These are phyloP conservation scores for Aspergillus costaricaensis DNA, from an alignment of 2,329 filamentous ascomycete species.

Conservation along the genomic window DNA sequence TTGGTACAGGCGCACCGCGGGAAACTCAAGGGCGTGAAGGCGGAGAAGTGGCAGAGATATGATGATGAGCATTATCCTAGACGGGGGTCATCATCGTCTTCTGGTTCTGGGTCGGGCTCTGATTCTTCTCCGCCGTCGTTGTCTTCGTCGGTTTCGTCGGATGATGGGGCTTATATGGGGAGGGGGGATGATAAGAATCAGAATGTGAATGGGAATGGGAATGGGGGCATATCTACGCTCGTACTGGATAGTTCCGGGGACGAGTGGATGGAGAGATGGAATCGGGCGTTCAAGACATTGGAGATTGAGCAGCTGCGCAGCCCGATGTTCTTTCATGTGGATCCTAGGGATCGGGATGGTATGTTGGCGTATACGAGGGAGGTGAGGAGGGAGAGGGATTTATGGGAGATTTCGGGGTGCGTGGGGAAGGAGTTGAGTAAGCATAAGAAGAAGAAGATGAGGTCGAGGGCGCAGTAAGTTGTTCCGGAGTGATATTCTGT, in stretches of 20 bases:
- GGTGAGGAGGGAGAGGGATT: slow-evolving; percentile 60
- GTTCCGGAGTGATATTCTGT: not conserved
- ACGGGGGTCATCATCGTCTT: not conserved
- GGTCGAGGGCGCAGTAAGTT: slow-evolving; percentile 45
- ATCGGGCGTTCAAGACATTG: slow-evolving; percentile 66
- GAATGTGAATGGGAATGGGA: no score
- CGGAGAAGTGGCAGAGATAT: slow-evolving; percentile 27
- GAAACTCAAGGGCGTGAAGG: slow-evolving; percentile 31
- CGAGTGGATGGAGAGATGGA: slow-evolving; percentile 72
- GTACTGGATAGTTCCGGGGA: slow-evolving; percentile 68
- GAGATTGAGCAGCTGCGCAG: slow-evolving; percentile 72
- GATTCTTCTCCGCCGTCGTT: slow-evolving; percentile 20
- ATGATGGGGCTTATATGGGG: not conserved
- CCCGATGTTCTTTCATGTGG: slow-evolving; percentile 81
- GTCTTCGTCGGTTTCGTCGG: slow-evolving; percentile 17
- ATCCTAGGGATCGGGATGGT: slow-evolving; percentile 73
- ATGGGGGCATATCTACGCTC: slow-evolving; percentile 49
- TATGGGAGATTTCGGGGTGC: slow-evolving; percentile 70
- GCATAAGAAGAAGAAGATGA: slow-evolving; percentile 69
- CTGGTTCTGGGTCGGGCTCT: not conserved
- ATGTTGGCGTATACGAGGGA: slow-evolving; percentile 69
- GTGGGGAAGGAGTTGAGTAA: slow-evolving; percentile 81
- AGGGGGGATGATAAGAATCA: not conserved
- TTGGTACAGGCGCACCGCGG: slow-evolving; percentile 41
- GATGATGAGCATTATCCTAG: not conserved